Evolutionary conservation across 768 basidiomycete species (phyloP), one percentile per base, ranked within the genome.

Genomic region (Hirschioporus abietinus): DNA sequence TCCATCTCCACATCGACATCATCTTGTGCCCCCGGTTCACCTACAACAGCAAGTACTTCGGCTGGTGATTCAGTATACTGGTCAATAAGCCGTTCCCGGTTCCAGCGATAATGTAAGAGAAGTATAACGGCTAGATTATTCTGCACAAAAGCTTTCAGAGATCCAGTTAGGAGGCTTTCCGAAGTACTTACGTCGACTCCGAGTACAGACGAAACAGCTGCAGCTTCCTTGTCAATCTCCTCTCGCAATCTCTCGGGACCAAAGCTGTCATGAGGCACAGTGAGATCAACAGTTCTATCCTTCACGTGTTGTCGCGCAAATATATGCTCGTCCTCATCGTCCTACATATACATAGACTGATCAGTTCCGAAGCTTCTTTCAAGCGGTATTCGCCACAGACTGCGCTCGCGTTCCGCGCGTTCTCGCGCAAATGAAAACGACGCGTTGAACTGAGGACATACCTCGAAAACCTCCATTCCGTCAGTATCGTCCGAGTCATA

Each of bases 141-240:
- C 68, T 69, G 17, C 7, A 62, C 35, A 35, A 36, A 12, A 63
- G 35, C 42, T 35, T 58, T 67, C 60, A 59, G 64, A 63, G 42
- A 67, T 64, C 60, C 6, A 65, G 63, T 59, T 66, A 63, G 58
- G 58, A 63, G 30, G 20, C n/a, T 36, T 66, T 68, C 24, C 12
- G 66, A 5, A 35, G 9, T 18, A 64, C 63, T 26, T 62, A 77
- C 76, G 71, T 76, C 71, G 61, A 77, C 67, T 18, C 74, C 76
- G 7, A 74, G 66, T 58, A 77, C 69, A 36, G 63, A 73, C 18
- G 71, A 73, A 42, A 77, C 75, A 35, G 70, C 67, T 35, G 66
- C 64, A 20, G 73, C 71, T 58, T 76, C 75, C 52, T 68, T 66
- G 26, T 71, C 68, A 1, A 76, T 64, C 52, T 68, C 36, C 18